Evolutionary conservation across 2,329 filamentous ascomycete species (phyloP), one percentile per base, ranked within the genome.

Genomic region (Stagonosporopsis rhizophila): DNA sequence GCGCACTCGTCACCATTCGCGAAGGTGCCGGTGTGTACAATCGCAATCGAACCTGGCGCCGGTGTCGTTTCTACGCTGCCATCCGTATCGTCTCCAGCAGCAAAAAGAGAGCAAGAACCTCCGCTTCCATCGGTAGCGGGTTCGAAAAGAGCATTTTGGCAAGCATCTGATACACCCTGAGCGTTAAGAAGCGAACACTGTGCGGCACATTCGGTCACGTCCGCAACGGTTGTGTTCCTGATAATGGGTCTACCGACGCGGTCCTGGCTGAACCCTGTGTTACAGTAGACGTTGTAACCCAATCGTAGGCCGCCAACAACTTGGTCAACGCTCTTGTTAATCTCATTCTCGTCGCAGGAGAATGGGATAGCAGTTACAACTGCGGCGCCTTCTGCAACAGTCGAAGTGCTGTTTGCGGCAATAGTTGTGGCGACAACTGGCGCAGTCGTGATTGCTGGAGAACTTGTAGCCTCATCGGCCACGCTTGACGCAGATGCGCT

Each of bases 181-280:
- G 68, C 58, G 34, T 74, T 72, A 12, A 70, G 28, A 17, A 67
- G 56, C 8, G 71, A 72, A 44, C 71, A 74, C 54, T 69, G 63
- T 11, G 60, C 66, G 46, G 68, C 62, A 47, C 70, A 73, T 4
- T 65, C 60, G 8, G 68, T 70, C 19, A 61, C 54, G 42, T 61
- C 60, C 1, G 68, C 59, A 2, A 66, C 60, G 3, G 58, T 34
- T 19, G 28, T 34, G n/a, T 40, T 44, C 7, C 30, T 25, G 22
- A 40, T 15, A 23, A 63, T 65, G 22, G 61, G 59, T 2, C 30
- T 47, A 9, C 61, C 59, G 4, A 70, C 32, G 8, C 60, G 59
- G 23, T 67, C 68, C 42, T 60, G 56, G 2, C 57, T 59, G 17
- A 70, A 50, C 9, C 65, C 59, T 2, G 63, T 72, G 44, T 72